These are phyloP conservation scores for Sanghuangporus sanghuang DNA, from an alignment of 1,284 basidiomycete genomes.

Conservation along the genomic window DNA sequence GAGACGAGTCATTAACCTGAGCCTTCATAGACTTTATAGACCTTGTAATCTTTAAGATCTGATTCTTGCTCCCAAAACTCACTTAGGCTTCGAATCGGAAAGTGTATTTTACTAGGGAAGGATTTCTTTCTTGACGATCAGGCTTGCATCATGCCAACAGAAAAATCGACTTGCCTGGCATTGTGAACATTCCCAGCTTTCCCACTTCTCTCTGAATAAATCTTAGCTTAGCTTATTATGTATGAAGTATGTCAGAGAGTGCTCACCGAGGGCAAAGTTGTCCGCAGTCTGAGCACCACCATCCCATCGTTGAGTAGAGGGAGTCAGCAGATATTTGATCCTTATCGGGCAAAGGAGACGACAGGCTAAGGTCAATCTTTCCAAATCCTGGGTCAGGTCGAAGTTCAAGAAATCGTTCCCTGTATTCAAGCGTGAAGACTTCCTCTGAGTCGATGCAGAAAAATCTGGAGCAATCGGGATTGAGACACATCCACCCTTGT, in stretches of 20 bases:
- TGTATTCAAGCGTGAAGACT: slow-evolving; percentile 32
- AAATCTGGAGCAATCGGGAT: slow-evolving; percentile 48
- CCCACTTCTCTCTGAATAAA: slow-evolving; percentile 57
- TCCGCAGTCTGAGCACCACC: slow-evolving; percentile 63
- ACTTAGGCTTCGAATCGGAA: not conserved
- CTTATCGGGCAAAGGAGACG: slow-evolving; percentile 27
- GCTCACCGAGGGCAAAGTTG: slow-evolving; percentile 64
- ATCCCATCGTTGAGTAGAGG: slow-evolving; percentile 57
- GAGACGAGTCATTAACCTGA: slow-evolving; percentile 21
- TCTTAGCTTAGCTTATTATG: not conserved
- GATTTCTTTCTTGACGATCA: not conserved
- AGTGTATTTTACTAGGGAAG: not conserved
- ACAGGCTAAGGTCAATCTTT: slow-evolving; percentile 29
- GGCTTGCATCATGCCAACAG: not conserved
- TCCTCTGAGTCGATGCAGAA: slow-evolving; percentile 36
- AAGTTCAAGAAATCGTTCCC: slow-evolving; percentile 40
- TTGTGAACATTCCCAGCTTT: slow-evolving; percentile 59
- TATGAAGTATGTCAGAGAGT: not conserved
- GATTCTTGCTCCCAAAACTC: slow-evolving; percentile 14
- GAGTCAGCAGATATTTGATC: slow-evolving; percentile 36
- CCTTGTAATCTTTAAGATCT: slow-evolving; percentile 16
- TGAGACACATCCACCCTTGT: slow-evolving; percentile 57
- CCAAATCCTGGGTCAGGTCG: slow-evolving; percentile 20
- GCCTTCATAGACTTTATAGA: slow-evolving; percentile 20
- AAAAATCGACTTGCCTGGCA: slow-evolving; percentile 37